Evolutionary conservation across 768 basidiomycete species (phyloP).

Genomic region (Gymnopilus junonius): DNA sequence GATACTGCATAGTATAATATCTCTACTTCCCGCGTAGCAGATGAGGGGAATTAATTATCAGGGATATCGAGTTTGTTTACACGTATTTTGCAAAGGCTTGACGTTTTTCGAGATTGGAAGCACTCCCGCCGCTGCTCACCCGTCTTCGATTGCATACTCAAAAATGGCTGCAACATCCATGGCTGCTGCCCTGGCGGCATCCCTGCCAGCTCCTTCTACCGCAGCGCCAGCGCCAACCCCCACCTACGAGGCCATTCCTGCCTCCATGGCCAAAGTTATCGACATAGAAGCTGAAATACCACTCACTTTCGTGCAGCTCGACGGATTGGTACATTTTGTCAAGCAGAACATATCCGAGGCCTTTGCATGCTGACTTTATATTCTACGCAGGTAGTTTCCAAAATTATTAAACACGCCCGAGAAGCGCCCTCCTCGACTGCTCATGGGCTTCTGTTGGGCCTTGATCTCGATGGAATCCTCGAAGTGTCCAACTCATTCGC

Average conservation of each 20-base stretch:
- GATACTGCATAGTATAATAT: too few species aligned
- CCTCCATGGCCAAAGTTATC: slow-evolving; percentile 90
- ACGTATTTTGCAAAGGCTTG: slow-evolving; percentile 33
- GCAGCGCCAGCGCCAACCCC: slow-evolving; percentile 66
- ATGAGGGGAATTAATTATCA: too few species aligned
- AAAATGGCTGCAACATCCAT: slow-evolving; percentile 80
- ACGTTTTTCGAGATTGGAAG: slow-evolving; percentile 18
- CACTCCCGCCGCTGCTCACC: not conserved
- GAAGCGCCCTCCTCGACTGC: slow-evolving; percentile 76
- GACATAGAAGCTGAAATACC: slow-evolving; percentile 93
- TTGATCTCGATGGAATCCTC: slow-evolving; percentile 89
- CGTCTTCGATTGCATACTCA: slow-evolving; percentile 12
- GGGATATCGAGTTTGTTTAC: too few species aligned
- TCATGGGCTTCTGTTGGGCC: slow-evolving; percentile 85
- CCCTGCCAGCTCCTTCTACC: slow-evolving; percentile 68
- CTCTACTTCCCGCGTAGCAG: too few species aligned
- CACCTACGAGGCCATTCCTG: slow-evolving; percentile 85
- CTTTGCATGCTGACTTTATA: slow-evolving; percentile 3
- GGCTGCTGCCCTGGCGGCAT: slow-evolving; percentile 91
- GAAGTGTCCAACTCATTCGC: slow-evolving; percentile 94
- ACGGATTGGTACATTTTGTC: slow-evolving; percentile 68
- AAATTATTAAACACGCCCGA: slow-evolving; percentile 91
- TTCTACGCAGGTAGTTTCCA: slow-evolving; percentile 76
- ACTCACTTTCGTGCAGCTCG: slow-evolving; percentile 78
- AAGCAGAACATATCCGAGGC: not conserved